Evolutionary conservation across 192 early-diverging fungal species (phyloP), one percentile per base, ranked within the genome.

Genomic region (Podila verticillata): DNA sequence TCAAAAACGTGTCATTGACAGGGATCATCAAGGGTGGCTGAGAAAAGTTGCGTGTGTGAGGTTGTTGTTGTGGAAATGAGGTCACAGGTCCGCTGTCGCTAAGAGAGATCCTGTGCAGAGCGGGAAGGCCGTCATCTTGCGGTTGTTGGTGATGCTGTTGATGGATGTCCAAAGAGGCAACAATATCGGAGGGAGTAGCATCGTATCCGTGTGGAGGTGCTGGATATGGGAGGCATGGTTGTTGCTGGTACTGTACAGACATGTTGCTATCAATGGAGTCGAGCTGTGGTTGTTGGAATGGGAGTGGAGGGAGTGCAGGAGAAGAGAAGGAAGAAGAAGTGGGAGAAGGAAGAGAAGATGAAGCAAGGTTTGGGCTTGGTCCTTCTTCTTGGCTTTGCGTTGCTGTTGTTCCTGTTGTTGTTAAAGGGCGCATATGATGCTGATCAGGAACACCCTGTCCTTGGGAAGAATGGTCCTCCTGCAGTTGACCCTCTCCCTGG

Each of bases 221-320:
- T 35, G 48, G 68, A 59, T 32, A 57, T 68, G 66, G 35, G 35
- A 39, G 57, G 49, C 36, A 51, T 67, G 49, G 66, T 26, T 13
- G 61, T 17, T 32, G 66, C 17, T 19, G 51, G 24, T 54, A 54
- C 8, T 54, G 51, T 54, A 26, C 22, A n/a, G 51, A 54, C 51
- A 54, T 54, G 51, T 51, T 22, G 49, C 22, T n/a, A n/a, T 54
- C 51, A n/a, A 9, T 54, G 22, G 32, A 22, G 51, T 22, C 34
- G 57, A 5, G 22, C 22, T 26, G 29, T 2, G 51, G 20, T 56
- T 32, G 51, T 19, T 56, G 65, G 30, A 66, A 54, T 24, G 51
- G 17, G 24, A 54, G 51, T 51, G 57, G n/a, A 28, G 24, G 36
- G 30, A 29, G 58, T n/a, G 47, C 2, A 22, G 60, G 12, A 19